Evolutionary conservation across 148 eudicot genomes (phyloP).

Genomic region (Rhododendron vialii): DNA sequence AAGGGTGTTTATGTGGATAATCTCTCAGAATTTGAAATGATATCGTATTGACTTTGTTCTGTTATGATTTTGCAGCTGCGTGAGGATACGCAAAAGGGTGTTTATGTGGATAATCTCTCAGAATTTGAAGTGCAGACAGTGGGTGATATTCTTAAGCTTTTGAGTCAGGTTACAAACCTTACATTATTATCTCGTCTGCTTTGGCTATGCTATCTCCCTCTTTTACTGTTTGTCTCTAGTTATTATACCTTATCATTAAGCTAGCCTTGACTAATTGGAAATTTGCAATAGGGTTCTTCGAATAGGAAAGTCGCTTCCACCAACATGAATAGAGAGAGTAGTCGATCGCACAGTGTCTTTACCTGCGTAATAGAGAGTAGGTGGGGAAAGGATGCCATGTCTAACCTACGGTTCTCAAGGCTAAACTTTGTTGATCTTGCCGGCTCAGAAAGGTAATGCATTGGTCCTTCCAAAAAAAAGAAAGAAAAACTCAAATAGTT

Average conservation of each 20-base stretch:
- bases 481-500: not conserved
- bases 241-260: not conserved
- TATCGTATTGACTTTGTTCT: not conserved
- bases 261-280: constrained; percentile 14
- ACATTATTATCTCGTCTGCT: not conserved
- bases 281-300: constrained; percentile 65
- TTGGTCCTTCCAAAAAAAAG: not conserved
- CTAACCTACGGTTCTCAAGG: constrained; percentile 81
- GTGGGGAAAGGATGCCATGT: constrained; percentile 88
- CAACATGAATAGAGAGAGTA: constrained; percentile 98
- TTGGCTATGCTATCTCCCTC: not conserved
- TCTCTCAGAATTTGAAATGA: too few relatives aligned
- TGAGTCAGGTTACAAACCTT: constrained; percentile 56
- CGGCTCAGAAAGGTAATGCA: constrained; percentile 88
- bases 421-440: constrained; percentile 97
- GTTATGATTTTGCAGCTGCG: constrained; percentile 49
- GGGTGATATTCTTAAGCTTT: constrained; percentile 75
- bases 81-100: constrained; percentile 86
- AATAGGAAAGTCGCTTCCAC: constrained; percentile 97
- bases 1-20: too few relatives aligned
- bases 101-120: constrained; percentile 92
- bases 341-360: constrained; percentile 97
- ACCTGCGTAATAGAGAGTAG: constrained; percentile 87
- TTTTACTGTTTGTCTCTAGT: not conserved
- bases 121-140: constrained; percentile 93